Base-by-base conservation (phyloP, 2,329 filamentous ascomycete genomes). In the Aspergillus neotritici region DNA sequence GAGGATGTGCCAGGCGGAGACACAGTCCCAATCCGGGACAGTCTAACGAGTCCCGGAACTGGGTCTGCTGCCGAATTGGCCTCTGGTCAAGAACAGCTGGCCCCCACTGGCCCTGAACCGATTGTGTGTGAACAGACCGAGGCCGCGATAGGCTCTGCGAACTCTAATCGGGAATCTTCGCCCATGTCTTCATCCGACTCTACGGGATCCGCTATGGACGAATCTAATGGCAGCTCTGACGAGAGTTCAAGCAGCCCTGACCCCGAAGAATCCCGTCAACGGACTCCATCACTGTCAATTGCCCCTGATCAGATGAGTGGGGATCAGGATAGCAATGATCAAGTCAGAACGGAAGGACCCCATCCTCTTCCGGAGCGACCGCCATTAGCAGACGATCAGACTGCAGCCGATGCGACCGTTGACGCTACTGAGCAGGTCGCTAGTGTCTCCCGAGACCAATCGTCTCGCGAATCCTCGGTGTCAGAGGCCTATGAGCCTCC, bases 401-500 rank as follows among this genome's bases (percentile, higher is more conserved):
- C 31, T 33, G 37, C 35, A 40, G 37, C 16, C 21, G 40, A 55
- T 16, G 6, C 32, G 14, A 32, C 29, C 5, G 40, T 38, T 8
- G 31, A 34, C 13, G 15, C 37, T 13, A 44, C 37, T 37, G 45
- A 52, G 31, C 30, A 48, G 17, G 34, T 29, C 15, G 32, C 44
- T 28, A 44, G 55, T 34, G 33, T 47, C 28, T 33, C 46, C 28
- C 37, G 40, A 14, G 47, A 45, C 10, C 45, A 50, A 32, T 43
- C 32, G 6, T 60, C 52, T 16, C 57, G 54, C 35, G 62, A 65
- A 48, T 53, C 57, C 37, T 63, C 62, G 7, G 51, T 51, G 41
- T 75, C 75, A 2, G 78, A 80, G 46, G 72, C 66, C 37, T 80
- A 81, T 53, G 77, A 82, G 49, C 78, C 78, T 37, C 75, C 76